Base-by-base conservation (phyloP, 2,329 filamentous ascomycete species). In the Fusarium sp. region DNA sequence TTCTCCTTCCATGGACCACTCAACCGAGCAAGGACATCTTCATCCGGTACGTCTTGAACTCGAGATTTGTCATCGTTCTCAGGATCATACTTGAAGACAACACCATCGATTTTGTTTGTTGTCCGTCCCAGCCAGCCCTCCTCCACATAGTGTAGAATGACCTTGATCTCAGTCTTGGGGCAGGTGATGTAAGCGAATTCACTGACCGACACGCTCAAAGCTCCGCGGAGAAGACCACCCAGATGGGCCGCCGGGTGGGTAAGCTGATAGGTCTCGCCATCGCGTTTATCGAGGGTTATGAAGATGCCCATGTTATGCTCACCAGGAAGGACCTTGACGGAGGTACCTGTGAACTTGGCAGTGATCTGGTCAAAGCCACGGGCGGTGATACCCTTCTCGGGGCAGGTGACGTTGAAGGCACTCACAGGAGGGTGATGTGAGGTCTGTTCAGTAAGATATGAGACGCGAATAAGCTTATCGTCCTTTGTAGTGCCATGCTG, bases 351-450 rank as follows among this genome's bases (percentile, higher is more conserved):
- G 83, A 99, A 99, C 81, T 98, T 98, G 78, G 96, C 96, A 74
- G 93, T 95, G 76, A 99, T 91, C 84, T 99, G 96, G 78, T 99
- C 96, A 78, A 95, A 99, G 3, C 96, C 96, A 64, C 92, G 89
- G 18, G 96, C 96, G 40, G 90, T 90, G 72, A 99, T 88, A 32
- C 95, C 96, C 79, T 94, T 95, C 74, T 97, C 93, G 1, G 95
- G 94, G 78, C 96, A 99, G 78, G 94, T 92, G 71, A 98, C 91
- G 80, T 93, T 95, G 82, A 97, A 99, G 17, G 96, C 96, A 74
- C 95, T 98, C 73, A 99, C 95, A 13, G 96, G 96, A 37, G 96
- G 96, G 82, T 99, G 96, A 78, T 99, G 96, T 11, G 94, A 98
- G 12, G 96, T 99, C 83, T 99, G 96, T 83, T 99, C 96, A 30